These are phyloP conservation scores for Backusella australiensis DNA, from an alignment of 192 early-diverging fungal species.

Conservation along the genomic window DNA sequence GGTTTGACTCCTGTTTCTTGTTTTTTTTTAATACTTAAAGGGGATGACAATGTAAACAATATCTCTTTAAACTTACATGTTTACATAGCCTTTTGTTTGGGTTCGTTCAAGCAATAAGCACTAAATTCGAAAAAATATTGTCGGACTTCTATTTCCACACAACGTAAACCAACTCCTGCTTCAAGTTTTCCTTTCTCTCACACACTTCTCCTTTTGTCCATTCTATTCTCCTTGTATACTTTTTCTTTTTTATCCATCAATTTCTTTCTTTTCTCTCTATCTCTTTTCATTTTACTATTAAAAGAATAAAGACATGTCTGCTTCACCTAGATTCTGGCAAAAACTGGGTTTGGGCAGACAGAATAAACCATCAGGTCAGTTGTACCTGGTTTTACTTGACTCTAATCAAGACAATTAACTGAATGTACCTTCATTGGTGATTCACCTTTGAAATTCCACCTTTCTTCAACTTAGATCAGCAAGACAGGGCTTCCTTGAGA, in stretches of 20 bases:
- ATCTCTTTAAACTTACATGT: background rate
- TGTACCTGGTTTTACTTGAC: background rate
- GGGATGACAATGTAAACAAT: background rate
- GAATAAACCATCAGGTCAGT: slow-evolving; percentile 1
- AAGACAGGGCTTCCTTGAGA: background rate
- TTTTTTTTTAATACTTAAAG: background rate
- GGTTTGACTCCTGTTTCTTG: background rate
- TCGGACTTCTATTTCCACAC: background rate
- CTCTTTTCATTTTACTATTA: background rate
- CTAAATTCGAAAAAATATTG: background rate
- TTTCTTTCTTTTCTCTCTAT: background rate
- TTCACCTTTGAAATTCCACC: background rate
- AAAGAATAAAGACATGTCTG: slow-evolving; percentile 10
- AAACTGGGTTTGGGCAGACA: slow-evolving; percentile 13
- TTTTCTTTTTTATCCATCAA: background rate
- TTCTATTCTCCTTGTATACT: background rate
- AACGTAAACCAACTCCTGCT: slow-evolving; percentile 6
- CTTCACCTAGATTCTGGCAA: slow-evolving; percentile 19
- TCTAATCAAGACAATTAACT: background rate
- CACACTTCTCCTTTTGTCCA: background rate
- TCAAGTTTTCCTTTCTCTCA: slow-evolving; percentile 10
- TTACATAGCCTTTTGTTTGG: background rate
- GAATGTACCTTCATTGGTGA: too few relatives aligned
- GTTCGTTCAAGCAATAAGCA: background rate
- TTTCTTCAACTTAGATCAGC: background rate